A percentile compares a stretch with the other conserved stretches of the same genome.
Conservation (phyloP, 805 yeast species). For the Teunomyces lycoperdinae region DNA sequence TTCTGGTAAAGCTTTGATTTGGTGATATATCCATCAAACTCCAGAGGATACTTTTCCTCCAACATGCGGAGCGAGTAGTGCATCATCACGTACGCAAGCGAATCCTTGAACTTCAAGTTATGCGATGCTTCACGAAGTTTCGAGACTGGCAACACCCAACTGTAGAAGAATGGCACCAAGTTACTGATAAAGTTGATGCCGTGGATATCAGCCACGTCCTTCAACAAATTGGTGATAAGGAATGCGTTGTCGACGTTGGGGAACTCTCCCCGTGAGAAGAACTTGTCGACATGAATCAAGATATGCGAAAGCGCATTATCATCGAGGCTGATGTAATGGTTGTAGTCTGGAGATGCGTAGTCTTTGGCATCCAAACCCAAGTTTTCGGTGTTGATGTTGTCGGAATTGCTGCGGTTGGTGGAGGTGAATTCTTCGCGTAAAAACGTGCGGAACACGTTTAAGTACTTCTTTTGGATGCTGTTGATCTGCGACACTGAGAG, state of each 20-base stretch:
- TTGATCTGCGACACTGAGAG: constrained; percentile 23
- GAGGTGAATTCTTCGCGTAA: constrained; percentile 27
- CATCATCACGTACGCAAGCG: constrained; percentile 32
- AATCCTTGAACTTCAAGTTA: constrained; percentile 23
- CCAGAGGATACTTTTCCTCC: constrained; percentile 27
- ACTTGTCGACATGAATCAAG: constrained; percentile 34
- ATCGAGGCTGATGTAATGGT: constrained; percentile 38
- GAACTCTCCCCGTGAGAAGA: constrained; percentile 22
- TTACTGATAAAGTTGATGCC: constrained; percentile 49
- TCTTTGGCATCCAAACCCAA: constrained; percentile 13
- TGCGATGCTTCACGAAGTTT: constrained; percentile 4
- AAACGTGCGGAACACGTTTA: constrained; percentile 36
- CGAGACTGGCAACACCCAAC: constrained; percentile 35
- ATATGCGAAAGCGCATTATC: constrained; percentile 43
- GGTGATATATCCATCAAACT: constrained; percentile 18
- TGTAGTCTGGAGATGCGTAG: constrained; percentile 37
- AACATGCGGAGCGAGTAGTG: constrained; percentile 22
- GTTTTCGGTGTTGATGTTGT: constrained; percentile 9
- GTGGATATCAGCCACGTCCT: constrained; percentile 23
- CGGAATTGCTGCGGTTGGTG: constrained; percentile 3
- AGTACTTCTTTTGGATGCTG: constrained; percentile 38
- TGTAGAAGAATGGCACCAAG: constrained; percentile 44
- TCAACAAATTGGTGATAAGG: constrained; percentile 20
- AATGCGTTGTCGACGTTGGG: constrained; percentile 22
- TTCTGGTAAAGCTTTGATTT: constrained; percentile 18